Evolutionary conservation across 225 moss, liverwort and hornwort species (phyloP).

Genomic region (Lunularia cruciata): DNA sequence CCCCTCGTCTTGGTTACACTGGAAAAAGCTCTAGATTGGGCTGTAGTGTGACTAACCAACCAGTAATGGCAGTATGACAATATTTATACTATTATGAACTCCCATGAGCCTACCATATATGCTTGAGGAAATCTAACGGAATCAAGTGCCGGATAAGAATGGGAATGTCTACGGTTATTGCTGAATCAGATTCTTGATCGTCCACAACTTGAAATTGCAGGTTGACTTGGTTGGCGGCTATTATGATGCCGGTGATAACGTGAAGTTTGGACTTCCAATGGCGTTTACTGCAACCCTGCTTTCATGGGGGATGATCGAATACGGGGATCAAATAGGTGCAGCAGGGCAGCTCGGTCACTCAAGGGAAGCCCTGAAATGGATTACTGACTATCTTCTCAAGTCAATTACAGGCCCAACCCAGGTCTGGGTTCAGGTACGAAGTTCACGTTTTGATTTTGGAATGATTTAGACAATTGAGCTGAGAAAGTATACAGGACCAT

Average conservation of each 20-base stretch:
- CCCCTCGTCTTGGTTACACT: too few relatives aligned
- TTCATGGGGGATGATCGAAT: slow-evolving; percentile 62
- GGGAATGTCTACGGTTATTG: too few relatives aligned
- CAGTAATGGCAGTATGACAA: too few relatives aligned
- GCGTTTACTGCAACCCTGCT: slow-evolving; percentile 67
- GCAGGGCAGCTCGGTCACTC: slow-evolving; percentile 22
- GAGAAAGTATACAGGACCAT: neutral
- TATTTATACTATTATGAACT: too few relatives aligned
- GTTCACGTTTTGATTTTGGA: neutral
- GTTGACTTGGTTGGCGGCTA: slow-evolving; percentile 57
- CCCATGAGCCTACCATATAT: too few relatives aligned
- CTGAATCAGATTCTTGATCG: too few relatives aligned
- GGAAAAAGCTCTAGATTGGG: too few relatives aligned
- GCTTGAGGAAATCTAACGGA: too few relatives aligned
- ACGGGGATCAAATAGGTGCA: slow-evolving; percentile 47
- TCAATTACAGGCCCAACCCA: slow-evolving; percentile 41
- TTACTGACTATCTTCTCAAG: slow-evolving; percentile 62
- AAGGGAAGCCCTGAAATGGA: slow-evolving; percentile 49
- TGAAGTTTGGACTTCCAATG: slow-evolving; percentile 71
- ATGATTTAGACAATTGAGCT: neutral
- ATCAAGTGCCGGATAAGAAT: too few relatives aligned
- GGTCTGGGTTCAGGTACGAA: slow-evolving; percentile 10
- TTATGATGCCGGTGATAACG: slow-evolving; percentile 60
- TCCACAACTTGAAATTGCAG: too few relatives aligned
- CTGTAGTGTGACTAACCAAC: too few relatives aligned